A percentile compares a stretch with the other conserved stretches of the same genome.
Conservation (phyloP, 306 rosid species). For the Prunus mira region DNA sequence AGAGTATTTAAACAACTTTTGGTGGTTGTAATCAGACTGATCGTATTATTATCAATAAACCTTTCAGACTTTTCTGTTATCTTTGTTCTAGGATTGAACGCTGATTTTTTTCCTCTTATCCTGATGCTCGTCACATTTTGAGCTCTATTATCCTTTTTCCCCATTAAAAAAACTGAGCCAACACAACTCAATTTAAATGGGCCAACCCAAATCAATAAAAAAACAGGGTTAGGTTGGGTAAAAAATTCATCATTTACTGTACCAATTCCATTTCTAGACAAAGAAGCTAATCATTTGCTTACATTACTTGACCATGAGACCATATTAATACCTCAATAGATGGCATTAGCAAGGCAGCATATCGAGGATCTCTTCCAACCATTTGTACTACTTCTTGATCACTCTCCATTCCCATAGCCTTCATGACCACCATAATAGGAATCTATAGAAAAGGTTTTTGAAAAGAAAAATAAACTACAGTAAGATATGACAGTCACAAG, state of each 20-base stretch:
- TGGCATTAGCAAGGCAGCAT: conserved; percentile 66
- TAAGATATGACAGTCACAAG: conserved; percentile 5
- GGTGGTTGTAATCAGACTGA: too few relatives aligned
- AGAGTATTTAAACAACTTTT: too few relatives aligned
- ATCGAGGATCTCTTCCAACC: conserved; percentile 92
- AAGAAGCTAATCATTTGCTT: background rate
- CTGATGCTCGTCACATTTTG: too few relatives aligned
- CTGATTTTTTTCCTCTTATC: too few relatives aligned
- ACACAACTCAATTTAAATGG: background rate
- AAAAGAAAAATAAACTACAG: background rate
- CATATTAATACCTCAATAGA: conserved; percentile 54
- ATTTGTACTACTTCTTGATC: conserved; percentile 87
- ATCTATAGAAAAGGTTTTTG: conserved; percentile 20
- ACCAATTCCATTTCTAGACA: background rate
- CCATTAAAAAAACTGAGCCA: background rate
- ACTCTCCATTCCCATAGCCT: conserved; percentile 92
- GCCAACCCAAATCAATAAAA: too few relatives aligned
- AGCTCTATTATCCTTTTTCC: too few relatives aligned
- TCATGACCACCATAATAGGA: conserved; percentile 77
- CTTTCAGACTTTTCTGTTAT: too few relatives aligned
- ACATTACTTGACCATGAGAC: background rate
- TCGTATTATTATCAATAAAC: too few relatives aligned
- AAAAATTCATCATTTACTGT: background rate
- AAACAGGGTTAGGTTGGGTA: background rate
- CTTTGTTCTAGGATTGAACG: too few relatives aligned